Base-by-base conservation (phyloP, 805 yeast genomes). In the Saturnispora zaruensis region DNA sequence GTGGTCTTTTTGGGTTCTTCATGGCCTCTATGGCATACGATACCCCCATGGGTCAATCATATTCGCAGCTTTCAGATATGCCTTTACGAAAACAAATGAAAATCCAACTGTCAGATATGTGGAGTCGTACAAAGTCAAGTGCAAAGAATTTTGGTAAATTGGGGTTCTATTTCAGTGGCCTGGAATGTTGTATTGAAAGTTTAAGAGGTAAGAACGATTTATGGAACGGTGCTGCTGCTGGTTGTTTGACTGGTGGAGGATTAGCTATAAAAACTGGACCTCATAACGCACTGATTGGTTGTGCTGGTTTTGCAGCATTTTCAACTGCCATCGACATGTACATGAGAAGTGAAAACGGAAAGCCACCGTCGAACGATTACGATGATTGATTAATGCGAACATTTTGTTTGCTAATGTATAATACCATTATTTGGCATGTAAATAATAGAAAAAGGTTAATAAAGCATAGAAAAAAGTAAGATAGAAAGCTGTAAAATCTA, bases 241-340 rank as follows among this genome's bases (percentile, higher is more conserved):
- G 99, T 2, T 93, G 97, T 68, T 72, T 91, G 34, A 93, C 99
- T 1, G 99, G 99, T 41, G 99, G 96, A 32, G 97, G 96, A 0
- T 75, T 93, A 47, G 95, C 97, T 2, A 76, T 86, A 57, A 87
- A 85, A 63, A 80, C 93, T 44, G 99, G 99, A 1, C 99, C 99
- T 1, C 89, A 83, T 59, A 95, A 96, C 26, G 93, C 96, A 0
- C 59, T 81, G 24, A 65, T 90, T 51, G 99, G 99, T 1, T 93
- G 98, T 73, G 96, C 95, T 25, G 99, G 97, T 7, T 93, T 93
- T 71, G 97, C 98, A 2, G 96, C 93, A 6, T 93, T 93, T 66
- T 84, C 95, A 50, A 82, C 88, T 4, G 96, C 95, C 6, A 79
- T 90, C 52, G 96, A 90, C 63, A 64, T 85, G 56, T 90, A 90